Base-by-base conservation (phyloP, 2,329 filamentous ascomycete species). In the Aureobasidium musti region DNA sequence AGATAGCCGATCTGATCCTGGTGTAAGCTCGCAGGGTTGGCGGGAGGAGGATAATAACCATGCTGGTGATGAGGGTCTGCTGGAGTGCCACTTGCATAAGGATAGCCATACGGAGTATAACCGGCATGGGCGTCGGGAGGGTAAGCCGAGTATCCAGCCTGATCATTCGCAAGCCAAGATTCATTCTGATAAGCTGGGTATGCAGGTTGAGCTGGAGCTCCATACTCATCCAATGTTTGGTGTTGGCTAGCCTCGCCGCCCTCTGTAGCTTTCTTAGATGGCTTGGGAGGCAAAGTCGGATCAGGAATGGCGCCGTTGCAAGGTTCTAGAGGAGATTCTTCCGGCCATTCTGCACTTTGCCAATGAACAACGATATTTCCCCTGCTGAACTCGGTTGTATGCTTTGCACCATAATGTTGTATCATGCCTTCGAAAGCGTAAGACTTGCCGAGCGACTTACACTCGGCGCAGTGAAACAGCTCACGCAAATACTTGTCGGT, bases 351-450 rank as follows among this genome's bases (percentile, higher is more conserved):
- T 3, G 90, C 86, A 74, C 88, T 79, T 74, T 79, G 87, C 91
- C 91, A 96, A 72, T 89, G 83, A 19, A 94, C 89, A 50, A 92
- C 86, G 54, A 90, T 80, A 71, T 86, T 91, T 57, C 90, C 91
- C 66, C 84, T 77, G 74, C 89, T 92, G 67, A 94, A 86, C 17
- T 81, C 77, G 66, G 77, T 86, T 50, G 90, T 92, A 74, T 95
- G 91, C 75, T 94, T 95, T 47, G 90, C 90, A 67, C 90, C 90
- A 74, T 88, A 94, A 76, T 96, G 91, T 74, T 95, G 91, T 53
- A 94, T 85, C 33, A 94, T 86, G 10, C 88, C 88, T 77, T 94
- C 90, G 69, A 95, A 90, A 0, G 87, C 88, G 72, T 91, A 94
- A 66, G 84, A 84, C 74, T 90, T 92, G 54, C 80, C 78, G 70